Evolutionary conservation across 306 rosid species (phyloP).

Genomic region (Acacia confusa): DNA sequence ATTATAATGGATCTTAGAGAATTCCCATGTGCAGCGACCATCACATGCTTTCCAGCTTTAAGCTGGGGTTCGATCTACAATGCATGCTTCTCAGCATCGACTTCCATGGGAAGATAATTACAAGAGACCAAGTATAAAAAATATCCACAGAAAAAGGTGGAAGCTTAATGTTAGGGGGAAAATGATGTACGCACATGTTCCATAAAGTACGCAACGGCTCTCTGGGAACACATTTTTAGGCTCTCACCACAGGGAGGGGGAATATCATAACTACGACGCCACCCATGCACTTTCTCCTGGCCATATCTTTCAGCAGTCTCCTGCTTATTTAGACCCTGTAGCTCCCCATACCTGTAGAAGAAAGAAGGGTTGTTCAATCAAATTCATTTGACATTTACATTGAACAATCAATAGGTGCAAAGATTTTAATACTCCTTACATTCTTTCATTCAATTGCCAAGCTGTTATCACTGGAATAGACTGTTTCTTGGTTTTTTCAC

Average conservation of each 20-base stretch:
- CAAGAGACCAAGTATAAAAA: constrained; percentile 1
- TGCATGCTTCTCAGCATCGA: constrained; percentile 29
- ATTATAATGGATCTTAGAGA: constrained; percentile 91
- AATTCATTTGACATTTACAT: constrained; percentile 17
- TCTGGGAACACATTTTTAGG: constrained; percentile 87
- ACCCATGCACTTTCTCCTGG: constrained; percentile 78
- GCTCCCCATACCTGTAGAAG: constrained; percentile 77
- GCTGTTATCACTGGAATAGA: constrained; percentile 87
- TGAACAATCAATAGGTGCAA: background rate
- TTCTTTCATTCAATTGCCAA: constrained; percentile 94
- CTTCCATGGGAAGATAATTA: constrained; percentile 4
- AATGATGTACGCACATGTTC: constrained; percentile 54
- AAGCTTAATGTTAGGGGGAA: constrained; percentile 4
- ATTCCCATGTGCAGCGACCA: constrained; percentile 98
- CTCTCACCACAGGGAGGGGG: constrained; percentile 98
- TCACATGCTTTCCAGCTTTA: constrained; percentile 76
- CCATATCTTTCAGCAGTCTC: constrained; percentile 93
- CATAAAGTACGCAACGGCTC: constrained; percentile 94
- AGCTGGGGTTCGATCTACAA: constrained; percentile 85
- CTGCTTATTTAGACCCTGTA: constrained; percentile 94
- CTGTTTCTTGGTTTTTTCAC: constrained; percentile 73
- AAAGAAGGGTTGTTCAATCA: constrained; percentile 20
- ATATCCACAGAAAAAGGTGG: constrained; percentile 4
- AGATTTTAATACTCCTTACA: constrained; percentile 44
- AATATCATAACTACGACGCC: constrained; percentile 91